Base-by-base conservation (phyloP, 768 basidiomycete genomes). In the Auricularia heimuer region DNA sequence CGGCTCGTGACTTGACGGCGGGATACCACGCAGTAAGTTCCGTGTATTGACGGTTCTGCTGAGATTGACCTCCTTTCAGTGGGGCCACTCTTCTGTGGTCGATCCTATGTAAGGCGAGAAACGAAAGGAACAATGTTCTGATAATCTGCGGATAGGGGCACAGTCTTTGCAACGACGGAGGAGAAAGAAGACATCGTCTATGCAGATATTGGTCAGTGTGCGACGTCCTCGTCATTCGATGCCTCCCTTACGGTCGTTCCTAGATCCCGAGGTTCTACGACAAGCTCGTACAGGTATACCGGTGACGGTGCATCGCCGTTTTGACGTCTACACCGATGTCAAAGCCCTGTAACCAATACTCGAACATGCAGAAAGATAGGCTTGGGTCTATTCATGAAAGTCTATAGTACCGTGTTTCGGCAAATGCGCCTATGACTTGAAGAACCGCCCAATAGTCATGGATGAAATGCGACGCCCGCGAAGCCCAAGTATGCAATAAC, bases 31-130 rank as follows among this genome's bases (percentile, higher is more conserved):
- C 96, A 65, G 90, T 92, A 69, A 68, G 88, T 35, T 39, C 39
- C 24, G 11, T 51, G 39, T 18, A 11, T 58, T 34, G 36, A 44
- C 37, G 69, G 54, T 10, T 58, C 35, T 39, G 54, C 21, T 6
- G 16, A 8, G 33, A 33, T 29, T 24, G 56, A 24, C 24, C 18
- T 18, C 56, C 4, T 63, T 45, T 45, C 67, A 93, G 92, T 94
- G 90, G 85, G 92, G 94, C 3, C 94, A 96, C 73, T 89, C 90
- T 1, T 87, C 90, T 85, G 81, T 94, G 11, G 87, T 94, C n/a
- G 90, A 93, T 75, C 93, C 94, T 8, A 86, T 87, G 90, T 93
- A 74, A 74, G 87, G 44, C 54, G 35, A 34, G 65, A 37, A 42
- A 21, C 39, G 54, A 4, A 42, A 61, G 6, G 3, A 39, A 2